Evolutionary conservation across 169 alveolate genomes (phyloP).

Genomic region (Theileria orientalis): DNA sequence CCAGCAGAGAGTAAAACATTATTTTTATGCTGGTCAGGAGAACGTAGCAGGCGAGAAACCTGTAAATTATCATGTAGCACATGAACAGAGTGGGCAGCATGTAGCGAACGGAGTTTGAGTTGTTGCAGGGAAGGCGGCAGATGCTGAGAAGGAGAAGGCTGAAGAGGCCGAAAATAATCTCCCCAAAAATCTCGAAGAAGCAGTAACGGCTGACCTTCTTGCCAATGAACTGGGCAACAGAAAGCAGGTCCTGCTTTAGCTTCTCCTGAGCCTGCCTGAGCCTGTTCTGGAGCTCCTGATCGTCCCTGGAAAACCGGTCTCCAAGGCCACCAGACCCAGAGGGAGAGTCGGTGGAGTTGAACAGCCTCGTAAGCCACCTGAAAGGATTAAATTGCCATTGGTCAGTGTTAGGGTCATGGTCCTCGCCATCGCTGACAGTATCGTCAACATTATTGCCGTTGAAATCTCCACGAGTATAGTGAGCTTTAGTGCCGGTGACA

Average conservation of each 20-base stretch:
- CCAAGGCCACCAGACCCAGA: neutral
- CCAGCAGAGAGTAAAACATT: slow-evolving; percentile 13
- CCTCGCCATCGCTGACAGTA: too few relatives aligned
- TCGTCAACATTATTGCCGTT: too few relatives aligned
- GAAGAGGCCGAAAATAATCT: slow-evolving; percentile 45
- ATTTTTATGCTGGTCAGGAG: slow-evolving; percentile 33
- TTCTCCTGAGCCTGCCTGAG: neutral
- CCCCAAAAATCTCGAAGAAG: slow-evolving; percentile 57
- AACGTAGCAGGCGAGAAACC: slow-evolving; percentile 47
- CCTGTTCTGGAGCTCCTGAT: neutral
- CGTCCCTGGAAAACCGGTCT: too few relatives aligned
- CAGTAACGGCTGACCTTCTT: slow-evolving; percentile 30
- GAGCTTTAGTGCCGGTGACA: too few relatives aligned
- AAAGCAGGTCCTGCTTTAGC: neutral
- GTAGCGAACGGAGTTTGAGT: slow-evolving; percentile 34
- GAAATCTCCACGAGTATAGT: too few relatives aligned
- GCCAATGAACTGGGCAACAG: neutral
- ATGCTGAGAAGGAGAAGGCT: slow-evolving; percentile 41
- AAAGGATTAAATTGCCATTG: too few relatives aligned
- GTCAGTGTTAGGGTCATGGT: too few relatives aligned
- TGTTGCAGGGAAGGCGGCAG: slow-evolving; percentile 44
- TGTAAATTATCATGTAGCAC: slow-evolving; percentile 51
- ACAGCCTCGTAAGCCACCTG: too few relatives aligned
- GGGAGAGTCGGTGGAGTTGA: too few relatives aligned
- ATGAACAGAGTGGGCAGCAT: slow-evolving; percentile 45